These are phyloP conservation scores for Glycine latifolia DNA, from an alignment of 306 rosid species.

Conservation along the genomic window DNA sequence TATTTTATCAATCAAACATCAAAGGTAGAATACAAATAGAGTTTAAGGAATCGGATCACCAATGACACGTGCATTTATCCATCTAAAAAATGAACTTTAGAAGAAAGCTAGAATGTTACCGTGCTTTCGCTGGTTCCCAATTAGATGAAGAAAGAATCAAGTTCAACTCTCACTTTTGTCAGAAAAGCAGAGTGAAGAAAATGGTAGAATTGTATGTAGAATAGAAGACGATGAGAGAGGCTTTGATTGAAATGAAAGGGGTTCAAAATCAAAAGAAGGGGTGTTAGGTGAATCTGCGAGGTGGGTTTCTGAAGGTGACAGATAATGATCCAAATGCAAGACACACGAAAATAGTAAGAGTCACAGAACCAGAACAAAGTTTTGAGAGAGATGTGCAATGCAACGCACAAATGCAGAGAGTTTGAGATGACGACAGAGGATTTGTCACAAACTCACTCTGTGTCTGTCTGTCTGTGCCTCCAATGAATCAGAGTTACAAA, in stretches of 20 bases:
- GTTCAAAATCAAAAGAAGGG: background rate
- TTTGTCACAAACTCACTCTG: constrained; percentile 30
- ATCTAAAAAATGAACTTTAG: background rate
- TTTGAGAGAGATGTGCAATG: background rate
- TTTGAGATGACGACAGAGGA: constrained; percentile 1
- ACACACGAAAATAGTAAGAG: background rate
- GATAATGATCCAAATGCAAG: background rate
- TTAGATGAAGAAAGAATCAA: constrained; percentile 2
- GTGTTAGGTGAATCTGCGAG: constrained; percentile 34
- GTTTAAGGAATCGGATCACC: constrained; percentile 15
- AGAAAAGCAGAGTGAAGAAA: background rate
- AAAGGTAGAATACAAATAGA: constrained; percentile 27
- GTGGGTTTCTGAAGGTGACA: no score
- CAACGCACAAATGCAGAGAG: background rate
- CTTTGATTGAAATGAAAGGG: background rate
- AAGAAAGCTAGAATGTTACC: constrained; percentile 42
- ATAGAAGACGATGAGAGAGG: background rate
- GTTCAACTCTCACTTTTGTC: background rate
- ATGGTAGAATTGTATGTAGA: background rate
- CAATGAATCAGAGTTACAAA: background rate
- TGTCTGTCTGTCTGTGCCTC: background rate
- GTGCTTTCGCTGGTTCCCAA: constrained; percentile 25
- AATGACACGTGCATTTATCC: background rate
- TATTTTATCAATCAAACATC: constrained; percentile 16
- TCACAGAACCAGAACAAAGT: background rate